Evolutionary conservation across 2,329 filamentous ascomycete genomes (phyloP), one percentile per base, ranked within the genome.

Genomic region (Paracamarosporium sp.): DNA sequence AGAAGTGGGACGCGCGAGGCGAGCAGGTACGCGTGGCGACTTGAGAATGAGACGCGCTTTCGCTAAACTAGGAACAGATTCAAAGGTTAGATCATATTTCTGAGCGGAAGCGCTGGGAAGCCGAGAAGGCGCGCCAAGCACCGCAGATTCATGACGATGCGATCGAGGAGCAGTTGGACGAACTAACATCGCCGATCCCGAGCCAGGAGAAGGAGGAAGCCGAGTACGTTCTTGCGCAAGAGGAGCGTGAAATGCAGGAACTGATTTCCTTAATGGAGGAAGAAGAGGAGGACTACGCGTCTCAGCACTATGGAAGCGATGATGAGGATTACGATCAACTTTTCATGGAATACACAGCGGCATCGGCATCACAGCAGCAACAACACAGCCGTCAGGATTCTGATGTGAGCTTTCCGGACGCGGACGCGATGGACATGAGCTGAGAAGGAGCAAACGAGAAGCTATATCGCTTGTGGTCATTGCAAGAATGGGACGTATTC

Each of bases 291-390:
- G 43, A 35, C 2, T n/a, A 40, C 36, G 41, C 50, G 15, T 70
- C 71, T 60, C 71, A 71, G 63, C 67, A 75, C 40, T 76, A 79
- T 44, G 78, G 79, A n/a, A 83, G 82, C 63, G 85, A 87, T 60
- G 85, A 86, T n/a, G 82, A 83, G 33, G 85, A 87, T 60, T 88
- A 87, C 65, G 85, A 88, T 65, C 77, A 78, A 60, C 77, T 88
- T 7, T 88, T 97, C 71, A 85, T 86, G 79, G 87, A 91, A 63
- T 69, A 64, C 50, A 71, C 91, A 83, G n/a, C 76, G 82, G 59
- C 78, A 82, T 46, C 64, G 73, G 20, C 63, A 72, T 50, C 63
- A 58, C 63, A 73, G 17, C 63, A 72, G 50, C 64, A 59, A 12
- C 68, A 75, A 13, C 57, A 67, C 45, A 64, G 57, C 17, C 27